Percentiles rank a stretch among this genome's conserved stretches.
phyloP scores from a whole-genome alignment of 371 early-diverging fungal species.

The Lichtheimia hyalospora region DNA sequence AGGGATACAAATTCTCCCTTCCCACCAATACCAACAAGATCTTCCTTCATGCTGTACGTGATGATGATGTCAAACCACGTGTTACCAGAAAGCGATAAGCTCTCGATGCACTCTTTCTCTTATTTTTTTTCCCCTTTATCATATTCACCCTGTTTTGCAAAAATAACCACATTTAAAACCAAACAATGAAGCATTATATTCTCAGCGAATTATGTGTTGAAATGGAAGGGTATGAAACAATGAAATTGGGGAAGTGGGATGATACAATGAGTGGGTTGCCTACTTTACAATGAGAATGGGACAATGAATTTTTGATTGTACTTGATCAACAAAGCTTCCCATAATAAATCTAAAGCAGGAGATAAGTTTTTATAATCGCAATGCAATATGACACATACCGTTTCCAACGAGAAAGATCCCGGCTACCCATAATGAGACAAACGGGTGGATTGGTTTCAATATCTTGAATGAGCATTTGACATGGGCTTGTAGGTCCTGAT shows the following conservation, averaged over 20 bases:
- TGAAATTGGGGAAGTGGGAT: too few species aligned
- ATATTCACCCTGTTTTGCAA: too few species aligned
- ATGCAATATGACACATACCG: slow-evolving; percentile 22
- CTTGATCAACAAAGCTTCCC: slow-evolving; percentile 55
- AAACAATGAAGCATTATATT: neutral
- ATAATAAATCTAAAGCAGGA: slow-evolving; percentile 35
- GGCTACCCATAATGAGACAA: slow-evolving; percentile 49
- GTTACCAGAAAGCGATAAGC: slow-evolving; percentile 55
- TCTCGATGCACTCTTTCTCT: neutral
- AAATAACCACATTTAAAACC: neutral
- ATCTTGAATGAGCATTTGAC: slow-evolving; percentile 39
- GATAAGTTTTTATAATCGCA: neutral
- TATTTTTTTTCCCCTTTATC: too few species aligned
- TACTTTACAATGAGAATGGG: slow-evolving; percentile 51
- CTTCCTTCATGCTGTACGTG: slow-evolving; percentile 73
- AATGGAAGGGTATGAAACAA: too few species aligned
- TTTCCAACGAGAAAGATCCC: slow-evolving; percentile 50
- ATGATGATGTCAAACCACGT: slow-evolving; percentile 81
- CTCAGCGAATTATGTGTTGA: neutral
- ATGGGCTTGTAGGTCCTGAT: slow-evolving; percentile 25
- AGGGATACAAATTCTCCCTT: slow-evolving; percentile 57
- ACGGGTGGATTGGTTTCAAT: slow-evolving; percentile 26
- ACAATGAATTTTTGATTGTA: slow-evolving; percentile 45
- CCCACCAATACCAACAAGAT: slow-evolving; percentile 59
- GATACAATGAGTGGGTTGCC: too few species aligned